Evolutionary conservation across 2,329 filamentous ascomycete genomes (phyloP).

Genomic region (Alternaria sp.): DNA sequence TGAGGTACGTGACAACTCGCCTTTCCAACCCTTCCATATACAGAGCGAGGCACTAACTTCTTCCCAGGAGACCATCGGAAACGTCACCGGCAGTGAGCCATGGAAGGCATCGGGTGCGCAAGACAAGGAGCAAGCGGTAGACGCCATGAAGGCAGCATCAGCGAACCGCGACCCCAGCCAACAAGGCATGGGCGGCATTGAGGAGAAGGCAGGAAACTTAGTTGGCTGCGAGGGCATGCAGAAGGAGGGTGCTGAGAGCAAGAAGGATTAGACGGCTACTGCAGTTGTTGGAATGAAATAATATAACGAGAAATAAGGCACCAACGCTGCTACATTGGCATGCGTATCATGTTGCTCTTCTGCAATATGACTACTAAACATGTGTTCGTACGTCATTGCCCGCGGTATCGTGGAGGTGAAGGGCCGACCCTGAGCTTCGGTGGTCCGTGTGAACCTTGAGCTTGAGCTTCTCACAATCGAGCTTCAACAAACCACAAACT

Average conservation of each 20-base stretch:
- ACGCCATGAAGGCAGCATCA: slow-evolving; percentile 67
- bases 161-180: slow-evolving; percentile 61
- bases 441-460: slow-evolving; percentile 5
- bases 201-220: slow-evolving; percentile 68
- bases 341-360: neutral
- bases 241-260: slow-evolving; percentile 46
- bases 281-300: neutral
- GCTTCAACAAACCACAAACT: neutral
- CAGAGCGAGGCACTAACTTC: neutral
- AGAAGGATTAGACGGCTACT: slow-evolving; percentile 20
- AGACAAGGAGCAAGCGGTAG: slow-evolving; percentile 68
- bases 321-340: too few relatives aligned
- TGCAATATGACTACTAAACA: neutral
- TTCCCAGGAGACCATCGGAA: slow-evolving; percentile 64
- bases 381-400: neutral
- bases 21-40: neutral
- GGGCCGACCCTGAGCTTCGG: neutral
- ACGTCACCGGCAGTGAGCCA: slow-evolving; percentile 65
- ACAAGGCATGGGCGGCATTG: slow-evolving; percentile 67
- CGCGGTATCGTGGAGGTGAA: neutral
- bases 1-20: slow-evolving; percentile 57
- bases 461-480: neutral
- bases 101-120: slow-evolving; percentile 70
- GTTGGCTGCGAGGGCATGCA: slow-evolving; percentile 75
- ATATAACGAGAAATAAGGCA: neutral